Evolutionary conservation across 129 eudicot genomes (phyloP), one percentile per base, ranked within the genome.

Genomic region (Deinandra increscens): DNA sequence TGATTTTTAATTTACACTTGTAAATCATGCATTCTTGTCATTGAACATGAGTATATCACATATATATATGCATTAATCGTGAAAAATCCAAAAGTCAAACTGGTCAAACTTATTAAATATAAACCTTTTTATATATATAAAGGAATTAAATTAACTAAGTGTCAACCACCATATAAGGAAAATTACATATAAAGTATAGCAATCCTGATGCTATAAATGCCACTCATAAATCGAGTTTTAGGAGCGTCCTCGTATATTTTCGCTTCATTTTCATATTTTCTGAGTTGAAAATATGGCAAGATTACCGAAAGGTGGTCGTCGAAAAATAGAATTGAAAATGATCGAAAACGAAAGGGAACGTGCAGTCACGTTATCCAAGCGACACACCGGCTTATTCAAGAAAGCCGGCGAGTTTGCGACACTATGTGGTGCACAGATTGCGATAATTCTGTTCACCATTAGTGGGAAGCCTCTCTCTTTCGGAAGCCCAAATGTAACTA

Each of bases 361-460:
- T 0, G 69, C 64, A 0, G 75, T 76, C 22, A 49, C 70, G 20
- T 59, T 76, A 9, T 58, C 80, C 9, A 75, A 75, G 34, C 69
- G 74, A 7, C 29, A 46, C 9, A 5, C 6, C 1, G 69, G 80
- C 15, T 58, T 68, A 26, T 75, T 67, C 33, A 75, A 75, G 34
- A 75, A 67, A 68, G 69, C 75, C 0, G 20, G 58, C 13, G 80
- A 75, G 53, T 59, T 75, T 3, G 69, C 80, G n/a, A 68, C 75
- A 0, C 44, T 75, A 11, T 75, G 80, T 55, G 75, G 80, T 12
- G 63, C 39, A 7, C 29, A 68, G 1, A 75, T 75, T 23, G 63
- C 54, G 6, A 68, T 75, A 36, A 46, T 59, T 9, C 19, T 68
- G 15, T 68, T 58, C 69, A 67, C 80, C 43, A n/a, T 68, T 0